Evolutionary conservation across 495 filamentous ascomycete genomes (phyloP).

Genomic region (Podospora australis): DNA sequence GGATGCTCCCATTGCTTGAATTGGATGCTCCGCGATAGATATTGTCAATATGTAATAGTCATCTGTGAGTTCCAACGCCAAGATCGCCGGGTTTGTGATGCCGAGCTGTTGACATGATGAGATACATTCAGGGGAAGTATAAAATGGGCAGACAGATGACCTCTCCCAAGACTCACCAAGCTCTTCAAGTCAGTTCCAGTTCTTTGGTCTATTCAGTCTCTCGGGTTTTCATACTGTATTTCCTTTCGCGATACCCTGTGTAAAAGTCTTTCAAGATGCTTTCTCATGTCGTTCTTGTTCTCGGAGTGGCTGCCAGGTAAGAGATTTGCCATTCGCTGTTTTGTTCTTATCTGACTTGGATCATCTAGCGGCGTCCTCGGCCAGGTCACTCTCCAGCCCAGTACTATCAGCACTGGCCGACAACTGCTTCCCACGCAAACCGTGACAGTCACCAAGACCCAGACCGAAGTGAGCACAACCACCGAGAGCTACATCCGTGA

Average conservation of each 20-base stretch:
- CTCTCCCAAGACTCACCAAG: background rate
- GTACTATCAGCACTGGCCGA: constrained; percentile 14
- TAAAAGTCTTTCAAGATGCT: constrained; percentile 1
- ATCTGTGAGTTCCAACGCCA: constrained; percentile 3
- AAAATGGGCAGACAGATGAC: background rate
- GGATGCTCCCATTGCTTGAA: constrained; percentile 1
- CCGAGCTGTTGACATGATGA: background rate
- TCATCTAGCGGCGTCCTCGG: constrained; percentile 17
- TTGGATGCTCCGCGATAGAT: constrained; percentile 23
- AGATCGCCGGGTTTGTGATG: background rate
- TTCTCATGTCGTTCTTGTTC: background rate
- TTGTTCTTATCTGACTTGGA: background rate
- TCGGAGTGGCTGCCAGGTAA: constrained; percentile 9
- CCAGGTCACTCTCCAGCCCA: constrained; percentile 21
- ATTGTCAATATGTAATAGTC: constrained; percentile 16
- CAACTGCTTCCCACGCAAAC: background rate
- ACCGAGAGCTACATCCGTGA: constrained; percentile 9
- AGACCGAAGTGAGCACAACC: constrained; percentile 10
- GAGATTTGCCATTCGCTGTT: background rate
- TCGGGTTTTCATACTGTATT: background rate
- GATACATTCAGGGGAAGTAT: background rate
- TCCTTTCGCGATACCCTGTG: background rate
- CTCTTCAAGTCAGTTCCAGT: too few relatives aligned
- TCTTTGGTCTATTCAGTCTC: too few relatives aligned
- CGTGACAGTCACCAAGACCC: constrained; percentile 7